Evolutionary conservation across 2,329 filamentous ascomycete genomes (phyloP).

Genomic region (Nothomitra cinnamomea): DNA sequence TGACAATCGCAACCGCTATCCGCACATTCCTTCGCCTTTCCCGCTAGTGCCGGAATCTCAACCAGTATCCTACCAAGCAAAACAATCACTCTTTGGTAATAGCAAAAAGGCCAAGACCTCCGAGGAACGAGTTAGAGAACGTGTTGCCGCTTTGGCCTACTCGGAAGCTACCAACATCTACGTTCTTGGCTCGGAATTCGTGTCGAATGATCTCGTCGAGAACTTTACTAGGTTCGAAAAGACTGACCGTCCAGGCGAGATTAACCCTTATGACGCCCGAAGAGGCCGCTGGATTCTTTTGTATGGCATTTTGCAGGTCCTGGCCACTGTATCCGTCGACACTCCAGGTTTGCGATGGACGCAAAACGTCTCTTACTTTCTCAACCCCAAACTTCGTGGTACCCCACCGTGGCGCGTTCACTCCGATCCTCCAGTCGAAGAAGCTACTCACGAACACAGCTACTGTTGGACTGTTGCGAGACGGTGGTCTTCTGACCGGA

Average conservation of each 20-base stretch:
- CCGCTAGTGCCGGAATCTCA: conserved; percentile 7
- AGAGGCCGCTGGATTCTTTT: conserved; percentile 27
- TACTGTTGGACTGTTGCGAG: conserved; percentile 9
- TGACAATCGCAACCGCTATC: conserved; percentile 7
- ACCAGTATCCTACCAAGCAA: background rate
- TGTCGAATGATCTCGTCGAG: conserved; percentile 21
- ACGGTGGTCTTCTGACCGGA: background rate
- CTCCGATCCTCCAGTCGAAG: conserved; percentile 1
- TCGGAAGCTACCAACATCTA: conserved; percentile 8
- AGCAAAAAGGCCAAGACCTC: conserved; percentile 6
- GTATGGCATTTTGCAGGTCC: conserved; percentile 24
- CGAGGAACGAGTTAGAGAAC: conserved; percentile 6
- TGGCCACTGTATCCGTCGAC: conserved; percentile 26
- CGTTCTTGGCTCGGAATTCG: conserved; percentile 3
- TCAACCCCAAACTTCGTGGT: conserved; percentile 18
- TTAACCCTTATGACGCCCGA: conserved; percentile 23
- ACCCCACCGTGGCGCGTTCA: conserved; percentile 12
- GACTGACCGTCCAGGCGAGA: conserved; percentile 16
- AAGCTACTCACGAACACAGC: conserved; percentile 7
- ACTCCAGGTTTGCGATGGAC: conserved; percentile 21
- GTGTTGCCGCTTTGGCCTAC: conserved; percentile 3
- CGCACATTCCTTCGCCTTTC: conserved; percentile 9
- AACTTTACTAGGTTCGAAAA: conserved; percentile 25
- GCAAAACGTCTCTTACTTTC: conserved; percentile 23
- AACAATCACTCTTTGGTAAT: conserved; percentile 1